These are phyloP conservation scores for Gaertneriomyces semiglobifer DNA, from an alignment of 192 early-diverging fungal genomes.

Conservation along the genomic window DNA sequence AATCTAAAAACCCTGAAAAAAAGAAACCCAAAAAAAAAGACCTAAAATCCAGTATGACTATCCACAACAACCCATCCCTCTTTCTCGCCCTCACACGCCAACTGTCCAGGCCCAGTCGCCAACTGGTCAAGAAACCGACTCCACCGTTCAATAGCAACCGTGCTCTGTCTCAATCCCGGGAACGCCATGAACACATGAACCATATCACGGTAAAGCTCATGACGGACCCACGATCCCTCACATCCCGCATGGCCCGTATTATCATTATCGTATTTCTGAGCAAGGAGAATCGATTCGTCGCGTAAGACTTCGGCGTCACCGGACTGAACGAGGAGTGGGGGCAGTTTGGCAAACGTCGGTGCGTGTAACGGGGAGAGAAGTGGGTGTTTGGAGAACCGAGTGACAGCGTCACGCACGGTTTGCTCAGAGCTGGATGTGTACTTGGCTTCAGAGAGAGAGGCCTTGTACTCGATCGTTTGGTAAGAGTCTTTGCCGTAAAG, in stretches of 20 bases:
- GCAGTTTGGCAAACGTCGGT: slow-evolving; percentile 30
- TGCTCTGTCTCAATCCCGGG: slow-evolving; percentile 18
- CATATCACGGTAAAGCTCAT: slow-evolving; percentile 51
- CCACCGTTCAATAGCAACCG: slow-evolving; percentile 15
- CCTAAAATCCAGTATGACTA: background rate
- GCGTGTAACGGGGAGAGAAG: slow-evolving; percentile 45
- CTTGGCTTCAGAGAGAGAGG: background rate
- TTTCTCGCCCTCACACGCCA: background rate
- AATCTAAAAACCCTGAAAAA: too few relatives aligned
- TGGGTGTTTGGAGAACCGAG: slow-evolving; percentile 40
- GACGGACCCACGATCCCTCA: slow-evolving; percentile 30
- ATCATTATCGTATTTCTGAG: slow-evolving; percentile 34
- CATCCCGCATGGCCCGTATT: slow-evolving; percentile 7
- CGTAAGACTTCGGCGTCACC: slow-evolving; percentile 44
- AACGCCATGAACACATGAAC: slow-evolving; percentile 41
- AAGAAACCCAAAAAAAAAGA: too few relatives aligned
- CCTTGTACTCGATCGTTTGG: background rate
- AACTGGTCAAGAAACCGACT: slow-evolving; percentile 27
- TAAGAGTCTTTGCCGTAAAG: slow-evolving; percentile 34
- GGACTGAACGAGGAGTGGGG: slow-evolving; percentile 43
- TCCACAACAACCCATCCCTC: slow-evolving; percentile 13
- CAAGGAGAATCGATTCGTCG: slow-evolving; percentile 43
- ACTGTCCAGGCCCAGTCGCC: slow-evolving; percentile 4
- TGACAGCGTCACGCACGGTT: slow-evolving; percentile 23
- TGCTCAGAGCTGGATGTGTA: background rate